These are phyloP conservation scores for Fusarium fracticaudum DNA, from an alignment of 2,329 filamentous ascomycete genomes.

Conservation along the genomic window DNA sequence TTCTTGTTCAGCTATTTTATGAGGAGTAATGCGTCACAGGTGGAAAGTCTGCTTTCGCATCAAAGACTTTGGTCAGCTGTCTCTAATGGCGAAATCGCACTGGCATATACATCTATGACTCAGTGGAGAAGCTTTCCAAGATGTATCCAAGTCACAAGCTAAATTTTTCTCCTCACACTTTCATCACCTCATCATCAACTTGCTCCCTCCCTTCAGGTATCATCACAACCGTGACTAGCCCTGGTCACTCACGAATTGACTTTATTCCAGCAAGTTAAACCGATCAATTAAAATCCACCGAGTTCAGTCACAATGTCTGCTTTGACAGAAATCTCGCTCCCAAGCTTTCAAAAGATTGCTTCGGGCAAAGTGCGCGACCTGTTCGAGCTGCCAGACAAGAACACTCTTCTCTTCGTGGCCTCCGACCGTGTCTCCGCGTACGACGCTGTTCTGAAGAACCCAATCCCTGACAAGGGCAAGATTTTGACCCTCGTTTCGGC, in stretches of 20 bases:
- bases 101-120: conserved; percentile 16
- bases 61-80: not conserved
- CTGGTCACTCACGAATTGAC: not conserved
- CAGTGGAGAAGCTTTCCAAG: conserved; percentile 34
- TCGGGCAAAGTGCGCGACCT: conserved; percentile 81
- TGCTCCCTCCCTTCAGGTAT: conserved; percentile 2
- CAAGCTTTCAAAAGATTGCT: conserved; percentile 49
- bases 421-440: conserved; percentile 92
- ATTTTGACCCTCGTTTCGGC: conserved; percentile 59
- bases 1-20: not conserved
- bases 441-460: conserved; percentile 78
- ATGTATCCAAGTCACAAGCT: conserved; percentile 27
- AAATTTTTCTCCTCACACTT: conserved; percentile 38
- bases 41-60: conserved; percentile 2
- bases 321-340: conserved; percentile 38
- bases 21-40: not conserved
- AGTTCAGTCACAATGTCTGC: conserved; percentile 20
- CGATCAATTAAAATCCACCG: not conserved
- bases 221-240: not conserved
- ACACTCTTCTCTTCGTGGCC: conserved; percentile 79
- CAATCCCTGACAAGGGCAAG: conserved; percentile 62
- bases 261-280: not conserved
- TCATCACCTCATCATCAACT: conserved; percentile 26
- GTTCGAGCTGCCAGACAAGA: conserved; percentile 75
- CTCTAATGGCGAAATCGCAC: conserved; percentile 3